These are phyloP conservation scores for Plasmodium fragile DNA, from an alignment of 169 alveolate genomes.

Conservation along the genomic window DNA sequence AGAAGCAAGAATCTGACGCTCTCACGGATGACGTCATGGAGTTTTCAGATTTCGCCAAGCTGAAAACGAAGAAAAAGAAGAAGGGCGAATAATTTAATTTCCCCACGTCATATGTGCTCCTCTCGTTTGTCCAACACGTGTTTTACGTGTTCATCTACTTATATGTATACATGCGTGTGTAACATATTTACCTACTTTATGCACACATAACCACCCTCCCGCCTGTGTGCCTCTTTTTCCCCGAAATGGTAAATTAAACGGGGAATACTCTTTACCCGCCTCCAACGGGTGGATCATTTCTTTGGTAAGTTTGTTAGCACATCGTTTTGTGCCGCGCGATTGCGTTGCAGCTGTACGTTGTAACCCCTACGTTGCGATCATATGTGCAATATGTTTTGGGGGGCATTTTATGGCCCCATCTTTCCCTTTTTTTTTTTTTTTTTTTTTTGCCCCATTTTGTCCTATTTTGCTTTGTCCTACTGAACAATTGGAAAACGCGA, in stretches of 20 bases:
- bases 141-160: background rate
- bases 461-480: background rate
- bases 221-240: background rate
- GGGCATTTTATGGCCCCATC: background rate
- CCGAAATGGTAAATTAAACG: background rate
- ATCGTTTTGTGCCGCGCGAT: background rate
- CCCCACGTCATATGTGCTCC: background rate
- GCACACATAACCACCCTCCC: background rate
- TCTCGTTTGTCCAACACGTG: background rate
- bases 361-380: background rate
- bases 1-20: background rate
- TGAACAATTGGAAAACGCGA: slow-evolving; percentile 1
- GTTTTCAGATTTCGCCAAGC: slow-evolving; percentile 49
- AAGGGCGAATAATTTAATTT: background rate
- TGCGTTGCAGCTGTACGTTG: background rate
- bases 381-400: background rate
- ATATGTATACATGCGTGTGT: background rate
- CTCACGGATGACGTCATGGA: slow-evolving; percentile 11
- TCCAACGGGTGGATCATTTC: background rate
- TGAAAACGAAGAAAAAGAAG: slow-evolving; percentile 31
- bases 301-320: background rate
- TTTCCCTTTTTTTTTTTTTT: background rate
- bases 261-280: background rate
- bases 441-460: background rate
- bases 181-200: background rate